These are phyloP conservation scores for Nidula niveotomentosa DNA, from an alignment of 1,284 basidiomycete species.

Conservation along the genomic window DNA sequence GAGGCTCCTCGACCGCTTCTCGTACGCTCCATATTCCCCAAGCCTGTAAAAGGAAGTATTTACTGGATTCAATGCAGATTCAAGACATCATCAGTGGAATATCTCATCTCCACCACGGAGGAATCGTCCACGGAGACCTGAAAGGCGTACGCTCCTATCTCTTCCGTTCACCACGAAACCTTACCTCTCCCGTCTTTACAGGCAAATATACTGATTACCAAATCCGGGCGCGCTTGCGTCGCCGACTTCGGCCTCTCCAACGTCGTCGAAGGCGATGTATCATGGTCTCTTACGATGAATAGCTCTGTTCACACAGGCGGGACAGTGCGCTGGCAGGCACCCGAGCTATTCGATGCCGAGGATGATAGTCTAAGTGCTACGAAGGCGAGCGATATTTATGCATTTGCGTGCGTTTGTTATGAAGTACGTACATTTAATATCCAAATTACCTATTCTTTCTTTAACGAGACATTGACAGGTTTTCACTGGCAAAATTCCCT, in stretches of 20 bases:
- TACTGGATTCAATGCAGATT: background rate
- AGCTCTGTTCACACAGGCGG: conserved; percentile 2
- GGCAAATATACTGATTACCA: conserved; percentile 31
- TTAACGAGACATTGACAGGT: background rate
- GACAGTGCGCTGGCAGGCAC: conserved; percentile 11
- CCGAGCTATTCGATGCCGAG: conserved; percentile 10
- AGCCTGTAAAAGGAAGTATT: background rate
- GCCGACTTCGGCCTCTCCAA: conserved; percentile 17
- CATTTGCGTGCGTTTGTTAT: conserved; percentile 14
- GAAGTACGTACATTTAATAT: conserved; percentile 9
- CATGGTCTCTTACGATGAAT: conserved; percentile 7
- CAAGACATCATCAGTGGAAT: background rate
- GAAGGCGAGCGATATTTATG: conserved; percentile 13
- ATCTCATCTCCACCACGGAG: background rate
- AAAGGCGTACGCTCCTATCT: background rate
- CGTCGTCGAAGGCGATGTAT: conserved; percentile 6
- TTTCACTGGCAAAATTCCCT: background rate
- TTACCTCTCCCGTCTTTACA: conserved; percentile 4
- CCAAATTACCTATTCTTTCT: background rate
- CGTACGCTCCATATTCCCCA: background rate
- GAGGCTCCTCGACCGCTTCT: background rate
- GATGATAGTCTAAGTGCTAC: conserved; percentile 3
- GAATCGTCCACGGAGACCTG: background rate
- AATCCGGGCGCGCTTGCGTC: conserved; percentile 17
- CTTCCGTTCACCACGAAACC: background rate